Evolutionary conservation across 2,329 filamentous ascomycete species (phyloP), one percentile per base, ranked within the genome.

Genomic region (Penicillium sp.): DNA sequence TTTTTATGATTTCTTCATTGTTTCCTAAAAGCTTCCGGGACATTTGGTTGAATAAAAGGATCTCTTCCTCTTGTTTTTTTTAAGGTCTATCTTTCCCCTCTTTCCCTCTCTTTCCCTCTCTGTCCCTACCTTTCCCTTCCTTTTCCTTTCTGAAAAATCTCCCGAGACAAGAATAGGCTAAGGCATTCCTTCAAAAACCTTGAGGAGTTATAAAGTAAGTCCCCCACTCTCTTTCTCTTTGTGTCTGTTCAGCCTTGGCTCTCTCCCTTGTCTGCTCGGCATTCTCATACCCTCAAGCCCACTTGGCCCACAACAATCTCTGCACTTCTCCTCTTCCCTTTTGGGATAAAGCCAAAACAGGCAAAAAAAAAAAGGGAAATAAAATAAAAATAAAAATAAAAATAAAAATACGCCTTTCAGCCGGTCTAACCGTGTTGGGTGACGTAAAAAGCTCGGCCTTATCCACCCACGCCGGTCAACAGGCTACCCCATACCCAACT

Each of bases 401-500:
- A 9, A 52, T 56, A 52, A 51, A 49, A 51, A 39, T 56, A 59
- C 56, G 40, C 51, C 27, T 48, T 41, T 27, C 11, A 48, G 16
- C 29, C 54, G 40, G 42, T 51, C 58, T 64, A 61, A 61, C 56
- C 59, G 45, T 56, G 53, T 62, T 63, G 43, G 56, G 62, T 64
- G 61, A 64, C 61, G 61, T 63, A 61, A 64, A 30, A 61, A 57
- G 59, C 58, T 62, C 57, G 58, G 62, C 53, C 43, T 52, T 60
- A 57, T 48, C 60, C 56, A 61, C 53, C 38, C 7, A 61, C 50
- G 23, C 40, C 36, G 48, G 49, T 47, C 50, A 45, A 53, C 60
- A 57, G 59, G 57, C 59, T 64, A 62, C 61, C 61, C 61, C 58
- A 60, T 63, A 63, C 55, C 55, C 60, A 53, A 59, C 61, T 60